Conservation (phyloP, 2,329 filamentous ascomycete species). For the Colletotrichum sp. region DNA sequence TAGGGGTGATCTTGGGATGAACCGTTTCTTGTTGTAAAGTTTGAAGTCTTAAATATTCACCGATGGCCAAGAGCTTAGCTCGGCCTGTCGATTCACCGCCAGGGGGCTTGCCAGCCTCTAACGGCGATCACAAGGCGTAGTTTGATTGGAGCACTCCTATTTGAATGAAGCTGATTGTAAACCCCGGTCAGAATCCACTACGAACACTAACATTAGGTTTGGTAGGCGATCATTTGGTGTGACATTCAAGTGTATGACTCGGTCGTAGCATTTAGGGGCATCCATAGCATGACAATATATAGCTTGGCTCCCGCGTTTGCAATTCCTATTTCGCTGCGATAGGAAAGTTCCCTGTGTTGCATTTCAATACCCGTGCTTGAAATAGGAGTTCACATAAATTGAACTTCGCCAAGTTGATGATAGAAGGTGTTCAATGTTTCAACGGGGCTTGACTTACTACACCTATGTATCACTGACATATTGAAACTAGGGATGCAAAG, state of each 20-base stretch:
- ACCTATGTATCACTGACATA: too few species aligned
- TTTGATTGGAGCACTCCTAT: neutral
- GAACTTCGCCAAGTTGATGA: too few species aligned
- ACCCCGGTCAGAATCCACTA: neutral
- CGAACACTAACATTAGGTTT: neutral
- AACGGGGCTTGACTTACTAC: too few species aligned
- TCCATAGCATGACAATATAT: neutral
- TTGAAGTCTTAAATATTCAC: neutral
- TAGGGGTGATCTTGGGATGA: neutral
- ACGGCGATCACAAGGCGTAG: fast-evolving
- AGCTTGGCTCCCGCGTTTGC: neutral
- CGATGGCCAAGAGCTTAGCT: neutral
- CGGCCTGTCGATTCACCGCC: neutral
- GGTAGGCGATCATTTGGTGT: neutral
- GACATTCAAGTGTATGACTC: neutral
- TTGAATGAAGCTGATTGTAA: neutral
- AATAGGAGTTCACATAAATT: too few species aligned
- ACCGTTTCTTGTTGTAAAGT: neutral
- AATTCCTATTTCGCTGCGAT: neutral
- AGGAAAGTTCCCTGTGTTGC: neutral
- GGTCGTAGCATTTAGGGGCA: neutral
- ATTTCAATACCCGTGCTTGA: neutral
- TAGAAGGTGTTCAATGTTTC: too few species aligned
- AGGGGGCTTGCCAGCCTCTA: too few species aligned
- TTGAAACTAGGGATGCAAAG: too few species aligned